These are phyloP conservation scores for Gossypium longicalyx DNA, from an alignment of 345 rosid genomes.

Conservation along the genomic window DNA sequence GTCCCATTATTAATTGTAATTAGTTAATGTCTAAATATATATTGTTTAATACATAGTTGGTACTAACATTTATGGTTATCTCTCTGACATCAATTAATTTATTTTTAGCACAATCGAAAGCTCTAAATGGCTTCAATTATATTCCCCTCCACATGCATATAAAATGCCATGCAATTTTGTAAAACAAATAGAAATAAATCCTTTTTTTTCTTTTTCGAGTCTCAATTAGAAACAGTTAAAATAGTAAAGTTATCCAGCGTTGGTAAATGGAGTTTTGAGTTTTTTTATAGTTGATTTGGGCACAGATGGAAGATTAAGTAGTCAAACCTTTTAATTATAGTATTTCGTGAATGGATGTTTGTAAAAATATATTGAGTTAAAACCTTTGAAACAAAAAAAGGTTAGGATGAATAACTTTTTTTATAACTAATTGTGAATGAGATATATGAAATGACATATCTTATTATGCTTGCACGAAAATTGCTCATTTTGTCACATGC, in stretches of 20 bases:
- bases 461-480: too few species aligned
- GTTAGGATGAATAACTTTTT: too few species aligned
- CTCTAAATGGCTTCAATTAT: not conserved
- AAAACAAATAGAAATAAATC: not conserved
- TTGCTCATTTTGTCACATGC: too few species aligned
- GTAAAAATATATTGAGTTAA: too few species aligned
- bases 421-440: too few species aligned
- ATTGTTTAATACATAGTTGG: not conserved
- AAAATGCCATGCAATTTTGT: not conserved
- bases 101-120: not conserved
- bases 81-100: not conserved
- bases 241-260: not conserved
- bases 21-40: not conserved
- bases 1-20: not conserved
- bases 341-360: too few species aligned
- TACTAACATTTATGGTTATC: not conserved
- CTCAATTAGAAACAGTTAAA: not conserved
- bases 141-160: not conserved
- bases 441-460: too few species aligned
- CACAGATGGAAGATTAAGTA: rapidly evolving
- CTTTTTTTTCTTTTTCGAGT: not conserved
- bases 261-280: too few species aligned
- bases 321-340: too few species aligned
- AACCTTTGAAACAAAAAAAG: too few species aligned
- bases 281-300: too few species aligned